These are phyloP conservation scores for Boletus eberwhitei DNA, from an alignment of 768 basidiomycete genomes.

Conservation along the genomic window DNA sequence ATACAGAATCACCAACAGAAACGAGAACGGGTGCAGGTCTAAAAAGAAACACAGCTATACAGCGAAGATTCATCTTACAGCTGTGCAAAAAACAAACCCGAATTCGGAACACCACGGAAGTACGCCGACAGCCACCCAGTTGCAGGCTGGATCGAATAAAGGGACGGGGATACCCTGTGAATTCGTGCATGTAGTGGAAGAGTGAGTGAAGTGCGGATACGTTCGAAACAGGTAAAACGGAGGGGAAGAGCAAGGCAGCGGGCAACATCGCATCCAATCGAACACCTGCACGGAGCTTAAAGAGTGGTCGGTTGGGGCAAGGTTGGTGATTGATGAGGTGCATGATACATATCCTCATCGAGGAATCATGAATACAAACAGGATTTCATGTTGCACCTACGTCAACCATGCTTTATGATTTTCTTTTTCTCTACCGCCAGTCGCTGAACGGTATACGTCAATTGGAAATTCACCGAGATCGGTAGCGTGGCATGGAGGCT, in stretches of 20 bases:
- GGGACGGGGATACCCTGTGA: constrained; percentile 8
- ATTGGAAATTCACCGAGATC: constrained; percentile 6
- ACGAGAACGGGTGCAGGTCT: constrained; percentile 2
- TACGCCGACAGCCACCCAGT: neutral
- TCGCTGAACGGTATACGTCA: constrained; percentile 17
- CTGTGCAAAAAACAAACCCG: constrained; percentile 19
- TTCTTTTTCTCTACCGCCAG: constrained; percentile 3
- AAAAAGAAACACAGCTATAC: constrained; percentile 13
- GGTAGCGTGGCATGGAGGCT: constrained; percentile 7
- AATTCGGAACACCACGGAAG: constrained; percentile 9
- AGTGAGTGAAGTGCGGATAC: constrained; percentile 9
- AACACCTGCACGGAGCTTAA: constrained; percentile 26
- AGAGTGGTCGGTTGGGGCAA: constrained; percentile 11
- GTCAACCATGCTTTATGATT: neutral
- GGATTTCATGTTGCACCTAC: constrained; percentile 7
- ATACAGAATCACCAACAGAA: neutral
- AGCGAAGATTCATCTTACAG: constrained; percentile 24
- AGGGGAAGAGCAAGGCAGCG: constrained; percentile 20
- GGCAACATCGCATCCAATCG: constrained; percentile 14
- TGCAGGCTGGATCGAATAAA: constrained; percentile 5
- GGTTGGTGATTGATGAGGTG: constrained; percentile 7
- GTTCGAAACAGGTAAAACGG: constrained; percentile 15
- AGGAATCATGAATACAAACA: constrained; percentile 10
- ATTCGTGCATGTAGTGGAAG: constrained; percentile 8
- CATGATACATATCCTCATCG: constrained; percentile 4